Conservation (phyloP, 2,329 filamentous ascomycete genomes). For the Aspergillus pseudoterreus region DNA sequence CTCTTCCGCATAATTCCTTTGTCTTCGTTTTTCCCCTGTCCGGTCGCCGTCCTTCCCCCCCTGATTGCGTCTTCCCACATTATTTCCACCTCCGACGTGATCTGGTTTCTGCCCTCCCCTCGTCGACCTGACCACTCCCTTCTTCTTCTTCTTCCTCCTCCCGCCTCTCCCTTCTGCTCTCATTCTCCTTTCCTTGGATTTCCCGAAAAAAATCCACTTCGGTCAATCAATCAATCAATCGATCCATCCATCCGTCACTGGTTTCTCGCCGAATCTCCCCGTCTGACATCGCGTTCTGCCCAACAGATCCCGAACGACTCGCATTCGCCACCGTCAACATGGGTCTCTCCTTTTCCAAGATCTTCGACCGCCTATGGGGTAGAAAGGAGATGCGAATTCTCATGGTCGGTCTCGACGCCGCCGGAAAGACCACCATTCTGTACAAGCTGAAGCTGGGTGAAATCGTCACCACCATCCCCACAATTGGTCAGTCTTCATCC, state of each 20-base stretch:
- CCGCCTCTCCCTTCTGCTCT: not conserved
- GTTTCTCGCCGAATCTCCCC: constrained; percentile 2
- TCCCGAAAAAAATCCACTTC: no score
- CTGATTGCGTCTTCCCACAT: constrained; percentile 9
- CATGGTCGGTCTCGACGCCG: constrained; percentile 99
- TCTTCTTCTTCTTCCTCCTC: not conserved
- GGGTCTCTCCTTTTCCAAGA: constrained; percentile 96
- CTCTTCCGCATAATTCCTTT: not conserved
- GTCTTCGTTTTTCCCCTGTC: constrained; percentile 1
- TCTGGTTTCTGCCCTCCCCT: constrained; percentile 5
- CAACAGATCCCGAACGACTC: constrained; percentile 16
- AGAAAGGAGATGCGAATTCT: constrained; percentile 99
- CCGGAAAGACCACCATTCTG: constrained; percentile 99
- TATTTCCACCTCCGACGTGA: constrained; percentile 8
- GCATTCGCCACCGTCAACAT: constrained; percentile 59
- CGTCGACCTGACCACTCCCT: constrained; percentile 4
- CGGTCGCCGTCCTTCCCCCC: constrained; percentile 12
- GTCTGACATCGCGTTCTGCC: constrained; percentile 16
- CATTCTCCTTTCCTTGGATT: not conserved
- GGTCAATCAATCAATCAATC: no score
- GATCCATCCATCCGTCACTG: no score
- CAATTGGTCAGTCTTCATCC: constrained; percentile 68
- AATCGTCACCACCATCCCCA: constrained; percentile 98
- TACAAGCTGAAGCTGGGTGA: constrained; percentile 99
- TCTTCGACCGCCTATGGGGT: constrained; percentile 94